These are phyloP conservation scores for Auricularia sp. DNA, from an alignment of 768 basidiomycete genomes.

Conservation along the genomic window DNA sequence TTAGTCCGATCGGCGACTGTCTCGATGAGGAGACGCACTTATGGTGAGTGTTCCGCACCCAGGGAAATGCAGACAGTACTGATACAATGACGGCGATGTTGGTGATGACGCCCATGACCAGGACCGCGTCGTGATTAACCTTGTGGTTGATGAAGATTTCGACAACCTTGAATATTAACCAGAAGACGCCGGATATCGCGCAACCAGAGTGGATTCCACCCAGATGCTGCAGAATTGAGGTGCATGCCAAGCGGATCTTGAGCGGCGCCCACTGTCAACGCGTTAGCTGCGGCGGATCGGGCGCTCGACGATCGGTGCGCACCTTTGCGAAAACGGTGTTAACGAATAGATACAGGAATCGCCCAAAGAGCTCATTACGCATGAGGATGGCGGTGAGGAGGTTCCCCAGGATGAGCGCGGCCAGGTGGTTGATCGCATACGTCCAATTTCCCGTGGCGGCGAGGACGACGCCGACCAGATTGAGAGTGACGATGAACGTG, in stretches of 20 bases:
- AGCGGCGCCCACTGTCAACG: constrained; percentile 31
- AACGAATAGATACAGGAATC: constrained; percentile 26
- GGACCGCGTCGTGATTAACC: constrained; percentile 26
- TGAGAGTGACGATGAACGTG: constrained; percentile 23
- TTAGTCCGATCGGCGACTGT: background rate
- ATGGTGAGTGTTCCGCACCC: constrained; percentile 35
- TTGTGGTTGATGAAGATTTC: constrained; percentile 28
- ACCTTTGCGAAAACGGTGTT: constrained; percentile 32
- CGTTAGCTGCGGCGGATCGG: background rate
- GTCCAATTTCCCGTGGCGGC: constrained; percentile 23
- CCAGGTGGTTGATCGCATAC: constrained; percentile 28
- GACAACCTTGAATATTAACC: constrained; percentile 29
- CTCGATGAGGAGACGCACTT: constrained; percentile 22
- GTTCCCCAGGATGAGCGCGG: constrained; percentile 32
- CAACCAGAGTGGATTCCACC: constrained; percentile 39
- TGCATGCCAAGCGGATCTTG: constrained; percentile 30
- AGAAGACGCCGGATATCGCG: constrained; percentile 27
- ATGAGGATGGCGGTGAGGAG: constrained; percentile 32
- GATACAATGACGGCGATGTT: constrained; percentile 28
- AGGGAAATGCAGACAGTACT: constrained; percentile 32
- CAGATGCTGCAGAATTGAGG: constrained; percentile 30
- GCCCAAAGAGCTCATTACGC: constrained; percentile 35
- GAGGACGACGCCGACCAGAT: constrained; percentile 23
- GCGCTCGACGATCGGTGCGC: background rate
- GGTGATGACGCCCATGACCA: constrained; percentile 30